phyloP scores from a whole-genome alignment of 2,329 filamentous ascomycete species.

The Cladosporium velox region DNA sequence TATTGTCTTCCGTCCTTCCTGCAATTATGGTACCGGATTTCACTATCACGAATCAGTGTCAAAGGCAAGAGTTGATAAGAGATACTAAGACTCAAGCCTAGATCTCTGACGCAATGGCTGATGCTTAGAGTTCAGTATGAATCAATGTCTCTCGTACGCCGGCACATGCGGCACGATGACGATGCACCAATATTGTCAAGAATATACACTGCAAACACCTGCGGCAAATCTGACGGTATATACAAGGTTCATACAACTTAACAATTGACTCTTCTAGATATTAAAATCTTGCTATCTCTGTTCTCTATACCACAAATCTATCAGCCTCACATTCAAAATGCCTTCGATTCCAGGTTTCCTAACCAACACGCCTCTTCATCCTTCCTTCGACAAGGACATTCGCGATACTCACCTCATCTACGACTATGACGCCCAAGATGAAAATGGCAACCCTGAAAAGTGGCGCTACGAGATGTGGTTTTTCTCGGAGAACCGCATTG shows the following conservation, averaged over 20 bases:
- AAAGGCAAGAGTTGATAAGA: background rate
- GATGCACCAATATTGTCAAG: background rate
- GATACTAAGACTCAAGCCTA: background rate
- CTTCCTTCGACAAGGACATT: conserved; percentile 53
- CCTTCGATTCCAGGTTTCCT: conserved; percentile 34
- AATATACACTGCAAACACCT: background rate
- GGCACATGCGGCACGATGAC: background rate
- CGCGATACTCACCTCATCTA: conserved; percentile 58
- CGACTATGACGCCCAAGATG: conserved; percentile 55
- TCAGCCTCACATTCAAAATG: conserved; percentile 8
- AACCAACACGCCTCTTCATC: conserved; percentile 23
- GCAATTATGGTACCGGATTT: background rate
- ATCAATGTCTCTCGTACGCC: background rate
- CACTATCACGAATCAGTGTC: background rate
- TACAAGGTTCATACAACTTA: background rate
- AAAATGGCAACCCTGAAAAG: conserved; percentile 54
- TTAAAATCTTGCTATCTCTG: background rate
- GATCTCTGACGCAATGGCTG: conserved; percentile 4
- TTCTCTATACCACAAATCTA: background rate
- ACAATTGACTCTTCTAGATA: background rate
- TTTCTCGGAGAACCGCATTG: conserved; percentile 49
- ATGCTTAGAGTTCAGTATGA: background rate
- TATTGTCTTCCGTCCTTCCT: background rate
- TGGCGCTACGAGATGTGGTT: conserved; percentile 66
- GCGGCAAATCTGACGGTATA: background rate